Evolutionary conservation across 441 rosid genomes (phyloP), one percentile per base, ranked within the genome.

Genomic region (Hura crepitans): DNA sequence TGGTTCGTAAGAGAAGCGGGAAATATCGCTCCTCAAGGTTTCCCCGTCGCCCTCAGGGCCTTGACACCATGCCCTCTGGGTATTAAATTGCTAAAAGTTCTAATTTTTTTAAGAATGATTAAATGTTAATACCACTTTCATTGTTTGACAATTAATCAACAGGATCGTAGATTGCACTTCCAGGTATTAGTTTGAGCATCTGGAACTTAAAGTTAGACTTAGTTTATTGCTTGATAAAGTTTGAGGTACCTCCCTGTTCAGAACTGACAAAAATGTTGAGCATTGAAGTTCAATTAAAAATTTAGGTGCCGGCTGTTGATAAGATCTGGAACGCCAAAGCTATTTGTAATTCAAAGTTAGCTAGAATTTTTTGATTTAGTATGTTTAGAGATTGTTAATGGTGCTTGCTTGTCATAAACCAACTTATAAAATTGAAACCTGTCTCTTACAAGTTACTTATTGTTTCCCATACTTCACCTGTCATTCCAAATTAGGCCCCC

Each of bases 1-100:
- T 86, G 80, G 99, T 96, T 80, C 98, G 98, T 85, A 96, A 87
- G 78, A 90, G 99, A 49, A 96, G 94, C 70, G 88, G 83, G 76
- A 78, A 76, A 71, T 73, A 85, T 77, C 91, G 89, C 37, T 79
- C 93, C 74, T 91, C 99, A 66, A 96, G 97, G 57, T 93, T 91
- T 82, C 97, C 96, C 62, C 93, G 81, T 78, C 97, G 97, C 72
- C 82, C 82, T 69, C 81, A 80, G 68, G 78, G 87, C 78, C 66
- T 78, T 72, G 80, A 76, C 61, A 76, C 65, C 70, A 82, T 94
- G 94, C 81, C 85, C 57, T 73, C 86, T 43, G 68, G 88, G 92
- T 85, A 70, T 62, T 50, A 50, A 1, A 42, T 42, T 42, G 46
- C 46, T 14, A 42, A 9, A 42, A 1, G 39, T 35, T 35, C 7